Evolutionary conservation across 768 basidiomycete genomes (phyloP), one percentile per base, ranked within the genome.

Genomic region (Agrocybe praecox): DNA sequence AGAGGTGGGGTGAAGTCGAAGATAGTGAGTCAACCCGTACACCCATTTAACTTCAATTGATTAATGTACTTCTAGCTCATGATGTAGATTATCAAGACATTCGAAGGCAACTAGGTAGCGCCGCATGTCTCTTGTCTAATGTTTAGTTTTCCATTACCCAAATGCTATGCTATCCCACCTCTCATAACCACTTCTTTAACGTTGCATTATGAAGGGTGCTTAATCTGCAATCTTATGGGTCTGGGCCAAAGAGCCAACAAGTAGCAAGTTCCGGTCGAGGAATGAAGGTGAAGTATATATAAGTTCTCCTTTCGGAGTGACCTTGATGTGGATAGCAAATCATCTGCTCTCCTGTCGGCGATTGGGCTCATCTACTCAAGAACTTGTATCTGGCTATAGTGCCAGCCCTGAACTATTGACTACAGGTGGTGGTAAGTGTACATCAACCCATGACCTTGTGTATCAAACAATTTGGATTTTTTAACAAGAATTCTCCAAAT

Each of bases 1-100:
- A 96, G 72, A 82, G 88, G 48, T 99, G 97, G 97, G 97, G 97
- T n/a, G 96, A 98, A 74, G 97, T 99, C 0, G 97, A 98, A 77
- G 97, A 98, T 70, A 93, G 96, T 98, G 66, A 79, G 97, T 80
- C 21, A 32, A 44, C 61, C 48, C 52, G 19, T 42, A 42, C 40
- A 29, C 40, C 45, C n/a, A n/a, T 49, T 49, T 21, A 8, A 26
- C 56, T 46, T 21, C 47, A 65, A 46, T 65, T n/a, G n/a, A 29
- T 32, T 49, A 43, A 49, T 36, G 15, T 33, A 32, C 44, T 36
- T n/a, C 32, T 71, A 99, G 96, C 97, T 14, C 97, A 98, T 67
- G 97, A 99, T 71, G 96, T 99, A 44, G 97, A 99, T 74, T 90
- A 92, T 70, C 91, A 97, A 59, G 97, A 98, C 71, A 81, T 98